These are phyloP conservation scores for Penicillium goetzii DNA, from an alignment of 495 filamentous ascomycete species.

Conservation along the genomic window DNA sequence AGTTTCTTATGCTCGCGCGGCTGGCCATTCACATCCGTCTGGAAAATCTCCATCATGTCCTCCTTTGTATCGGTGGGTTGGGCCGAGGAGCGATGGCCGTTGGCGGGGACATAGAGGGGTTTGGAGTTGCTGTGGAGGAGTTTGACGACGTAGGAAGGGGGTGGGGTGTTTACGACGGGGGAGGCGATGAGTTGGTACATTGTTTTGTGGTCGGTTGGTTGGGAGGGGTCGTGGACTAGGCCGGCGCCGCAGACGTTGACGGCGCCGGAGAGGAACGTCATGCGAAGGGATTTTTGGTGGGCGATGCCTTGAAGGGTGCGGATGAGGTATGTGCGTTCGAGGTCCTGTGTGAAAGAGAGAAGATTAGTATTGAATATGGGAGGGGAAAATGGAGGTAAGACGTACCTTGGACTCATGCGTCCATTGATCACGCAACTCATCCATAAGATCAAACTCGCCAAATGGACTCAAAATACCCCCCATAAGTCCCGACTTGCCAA, in stretches of 20 bases:
- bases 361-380: conserved; percentile 3
- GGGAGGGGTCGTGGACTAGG: conserved; percentile 88
- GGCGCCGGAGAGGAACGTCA: conserved; percentile 94
- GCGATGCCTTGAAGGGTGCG: conserved; percentile 93
- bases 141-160: conserved; percentile 81
- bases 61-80: conserved; percentile 83
- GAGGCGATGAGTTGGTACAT: conserved; percentile 98
- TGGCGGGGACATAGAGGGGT: conserved; percentile 84
- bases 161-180: conserved; percentile 86
- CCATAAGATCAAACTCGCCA: conserved; percentile 92
- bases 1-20: conserved; percentile 82
- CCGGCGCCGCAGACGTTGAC: conserved; percentile 93
- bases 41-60: conserved; percentile 99
- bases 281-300: conserved; percentile 88
- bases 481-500: conserved; percentile 94
- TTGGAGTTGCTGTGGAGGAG: conserved; percentile 87
- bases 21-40: conserved; percentile 80
- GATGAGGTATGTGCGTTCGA: conserved; percentile 95
- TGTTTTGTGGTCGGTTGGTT: conserved; percentile 93
- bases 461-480: conserved; percentile 92
- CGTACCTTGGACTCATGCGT: conserved; percentile 90
- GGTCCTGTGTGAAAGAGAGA: conserved; percentile 58
- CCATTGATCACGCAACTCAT: conserved; percentile 95
- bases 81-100: conserved; percentile 75
- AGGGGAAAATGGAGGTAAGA: not conserved